These are phyloP conservation scores for Ganoderma multipileum DNA, from an alignment of 1,284 basidiomycete species.

Conservation along the genomic window DNA sequence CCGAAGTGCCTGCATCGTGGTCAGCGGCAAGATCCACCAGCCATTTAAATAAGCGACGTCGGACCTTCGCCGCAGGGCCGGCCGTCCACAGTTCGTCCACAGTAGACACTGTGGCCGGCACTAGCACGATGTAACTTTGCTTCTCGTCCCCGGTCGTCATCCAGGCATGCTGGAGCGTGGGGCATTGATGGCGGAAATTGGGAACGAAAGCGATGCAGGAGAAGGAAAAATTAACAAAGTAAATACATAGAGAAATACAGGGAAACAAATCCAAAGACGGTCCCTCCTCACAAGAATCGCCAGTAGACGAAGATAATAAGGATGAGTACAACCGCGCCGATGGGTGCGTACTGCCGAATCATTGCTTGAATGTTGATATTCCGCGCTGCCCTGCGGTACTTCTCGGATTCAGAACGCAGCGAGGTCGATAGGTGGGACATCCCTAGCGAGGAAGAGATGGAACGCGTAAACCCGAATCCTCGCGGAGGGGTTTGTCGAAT, in stretches of 20 bases:
- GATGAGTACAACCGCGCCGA: slow-evolving; percentile 82
- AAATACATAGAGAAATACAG: slow-evolving; percentile 23
- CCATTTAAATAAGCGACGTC: slow-evolving; percentile 26
- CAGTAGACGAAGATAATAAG: slow-evolving; percentile 91
- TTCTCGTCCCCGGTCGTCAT: too few species aligned
- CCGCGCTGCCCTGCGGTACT: slow-evolving; percentile 94
- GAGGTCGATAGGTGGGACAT: slow-evolving; percentile 99
- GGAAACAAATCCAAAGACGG: background rate
- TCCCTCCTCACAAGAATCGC: slow-evolving; percentile 70
- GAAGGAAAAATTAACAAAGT: slow-evolving; percentile 23
- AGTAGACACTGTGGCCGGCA: too few species aligned
- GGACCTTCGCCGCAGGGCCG: slow-evolving; percentile 8
- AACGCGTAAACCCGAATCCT: slow-evolving; percentile 8
- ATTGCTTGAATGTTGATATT: slow-evolving; percentile 96
- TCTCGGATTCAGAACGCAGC: slow-evolving; percentile 96
- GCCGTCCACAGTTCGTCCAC: background rate
- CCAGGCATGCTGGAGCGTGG: too few species aligned
- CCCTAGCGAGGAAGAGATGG: slow-evolving; percentile 52
- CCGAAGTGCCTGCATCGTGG: slow-evolving; percentile 32
- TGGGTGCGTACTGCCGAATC: slow-evolving; percentile 94
- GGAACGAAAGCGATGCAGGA: slow-evolving; percentile 3
- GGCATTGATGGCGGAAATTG: background rate
- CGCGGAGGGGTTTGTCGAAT: background rate
- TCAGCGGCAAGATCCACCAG: slow-evolving; percentile 36
- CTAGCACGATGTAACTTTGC: background rate